phyloP scores from a whole-genome alignment of 441 rosid genomes.

The Adansonia madagascariensis region DNA sequence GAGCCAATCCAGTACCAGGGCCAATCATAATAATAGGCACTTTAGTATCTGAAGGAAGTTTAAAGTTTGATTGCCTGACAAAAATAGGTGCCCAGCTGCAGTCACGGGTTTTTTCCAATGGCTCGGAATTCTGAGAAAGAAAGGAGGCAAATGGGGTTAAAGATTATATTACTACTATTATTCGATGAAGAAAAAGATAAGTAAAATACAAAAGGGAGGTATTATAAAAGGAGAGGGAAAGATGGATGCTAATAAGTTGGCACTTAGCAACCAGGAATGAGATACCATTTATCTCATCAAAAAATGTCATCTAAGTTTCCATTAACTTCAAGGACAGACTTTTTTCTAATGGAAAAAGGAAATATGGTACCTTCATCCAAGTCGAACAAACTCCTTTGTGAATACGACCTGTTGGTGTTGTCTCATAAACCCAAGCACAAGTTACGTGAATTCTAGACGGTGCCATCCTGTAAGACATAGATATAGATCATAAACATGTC shows the following conservation, averaged over 20 bases:
- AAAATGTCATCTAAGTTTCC: background rate
- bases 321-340: background rate
- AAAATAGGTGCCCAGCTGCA: slow-evolving; percentile 87
- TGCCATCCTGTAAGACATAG: slow-evolving; percentile 61
- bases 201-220: background rate
- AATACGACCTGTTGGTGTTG: slow-evolving; percentile 78
- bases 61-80: slow-evolving; percentile 90
- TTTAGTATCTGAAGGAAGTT: slow-evolving; percentile 73
- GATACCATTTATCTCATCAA: background rate
- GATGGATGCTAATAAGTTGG: background rate
- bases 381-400: slow-evolving; percentile 98
- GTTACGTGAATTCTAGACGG: slow-evolving; percentile 89
- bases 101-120: slow-evolving; percentile 60
- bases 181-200: background rate
- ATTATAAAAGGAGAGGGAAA: background rate
- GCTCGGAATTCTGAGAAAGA: slow-evolving; percentile 62
- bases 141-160: background rate
- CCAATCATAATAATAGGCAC: slow-evolving; percentile 97
- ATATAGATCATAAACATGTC: slow-evolving; percentile 6
- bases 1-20: slow-evolving; percentile 98
- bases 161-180: background rate
- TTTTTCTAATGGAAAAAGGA: background rate
- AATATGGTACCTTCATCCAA: slow-evolving; percentile 87
- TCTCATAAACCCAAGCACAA: slow-evolving; percentile 86
- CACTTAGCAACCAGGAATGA: background rate